Conservation (phyloP, 2,329 filamentous ascomycete genomes). For the Metarhizium humberi region DNA sequence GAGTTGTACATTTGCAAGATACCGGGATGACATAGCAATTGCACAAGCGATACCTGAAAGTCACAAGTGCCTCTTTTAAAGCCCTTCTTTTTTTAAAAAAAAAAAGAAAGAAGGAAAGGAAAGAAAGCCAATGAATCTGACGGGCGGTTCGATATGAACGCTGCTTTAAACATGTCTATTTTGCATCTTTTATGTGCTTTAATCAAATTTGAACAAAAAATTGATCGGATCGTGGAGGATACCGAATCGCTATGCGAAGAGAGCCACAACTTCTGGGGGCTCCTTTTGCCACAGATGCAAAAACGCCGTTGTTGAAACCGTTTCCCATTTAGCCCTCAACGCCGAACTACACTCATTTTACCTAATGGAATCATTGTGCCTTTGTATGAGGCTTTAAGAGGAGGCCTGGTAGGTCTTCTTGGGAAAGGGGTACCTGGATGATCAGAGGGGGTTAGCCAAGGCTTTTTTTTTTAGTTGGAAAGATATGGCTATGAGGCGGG, state of each 20-base stretch:
- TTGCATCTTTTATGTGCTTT: neutral
- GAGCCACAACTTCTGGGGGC: slow-evolving; percentile 16
- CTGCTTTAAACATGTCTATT: slow-evolving; percentile 2
- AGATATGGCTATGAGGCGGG: neutral
- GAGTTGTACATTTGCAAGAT: neutral
- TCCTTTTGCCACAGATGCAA: slow-evolving; percentile 22
- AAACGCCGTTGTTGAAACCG: slow-evolving; percentile 47
- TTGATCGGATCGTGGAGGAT: slow-evolving; percentile 32
- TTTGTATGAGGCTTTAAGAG: slow-evolving; percentile 19
- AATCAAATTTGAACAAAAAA: slow-evolving; percentile 1
- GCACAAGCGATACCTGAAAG: neutral
- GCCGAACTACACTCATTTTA: slow-evolving; percentile 24
- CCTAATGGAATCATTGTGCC: slow-evolving; percentile 5
- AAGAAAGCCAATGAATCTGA: neutral
- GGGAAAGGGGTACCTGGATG: slow-evolving; percentile 63
- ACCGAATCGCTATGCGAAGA: slow-evolving; percentile 25
- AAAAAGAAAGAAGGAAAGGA: neutral
- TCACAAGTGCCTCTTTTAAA: neutral
- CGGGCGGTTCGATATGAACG: neutral
- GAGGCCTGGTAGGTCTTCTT: slow-evolving; percentile 63
- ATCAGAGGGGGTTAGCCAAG: slow-evolving; percentile 6
- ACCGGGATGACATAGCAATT: neutral
- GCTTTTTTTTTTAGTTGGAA: neutral
- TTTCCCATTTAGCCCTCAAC: slow-evolving; percentile 31
- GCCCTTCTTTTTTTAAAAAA: neutral